Base-by-base conservation (phyloP, 495 filamentous ascomycete species). In the Annulohypoxylon maeteangense region DNA sequence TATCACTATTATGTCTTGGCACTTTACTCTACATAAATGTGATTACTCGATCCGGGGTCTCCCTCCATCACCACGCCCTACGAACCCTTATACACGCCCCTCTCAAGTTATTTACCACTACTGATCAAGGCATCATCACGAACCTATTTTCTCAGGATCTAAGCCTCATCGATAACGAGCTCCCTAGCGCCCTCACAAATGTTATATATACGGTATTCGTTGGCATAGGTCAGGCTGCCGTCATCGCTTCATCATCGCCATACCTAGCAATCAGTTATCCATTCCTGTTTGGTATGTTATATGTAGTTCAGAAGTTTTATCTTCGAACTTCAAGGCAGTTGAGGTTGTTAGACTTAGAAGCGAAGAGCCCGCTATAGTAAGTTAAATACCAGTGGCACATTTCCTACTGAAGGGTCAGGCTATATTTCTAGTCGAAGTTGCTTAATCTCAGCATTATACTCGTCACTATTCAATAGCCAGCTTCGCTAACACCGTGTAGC, bases 241-340 rank as follows among this genome's bases (percentile, higher is more conserved):
- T 82, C 42, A 78, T 83, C 31, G 70, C 76, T 29, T 66, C 55
- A 54, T 59, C 69, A 68, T 67, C 74, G 27, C 58, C 75, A 31
- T 80, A 70, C 66, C 44, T 81, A 50, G 71, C 72, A 56, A 60
- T 74, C 20, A 64, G 58, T 11, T 70, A 75, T 27, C 72, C 70
- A 8, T 62, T 69, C 50, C 12, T 78, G 7, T 32, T 67, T 14
- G 23, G 77, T 31, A 71, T 81, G 1, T 55, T 88, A 7, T 89
- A 85, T 67, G 53, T 82, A 16, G 80, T 90, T 10, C 87, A 90
- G 70, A 86, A 85, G 58, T 81, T 84, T 48, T 90, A 90, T 65
- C 80, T 90, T 25, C 84, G 86, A n/a, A 90, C 88, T 2, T 89
- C 87, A 1, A 82, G 87, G 5, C 88, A 89, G 67, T 71, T 90